phyloP scores from a whole-genome alignment of 2,329 filamentous ascomycete species.

The Clonostachys sp. region DNA sequence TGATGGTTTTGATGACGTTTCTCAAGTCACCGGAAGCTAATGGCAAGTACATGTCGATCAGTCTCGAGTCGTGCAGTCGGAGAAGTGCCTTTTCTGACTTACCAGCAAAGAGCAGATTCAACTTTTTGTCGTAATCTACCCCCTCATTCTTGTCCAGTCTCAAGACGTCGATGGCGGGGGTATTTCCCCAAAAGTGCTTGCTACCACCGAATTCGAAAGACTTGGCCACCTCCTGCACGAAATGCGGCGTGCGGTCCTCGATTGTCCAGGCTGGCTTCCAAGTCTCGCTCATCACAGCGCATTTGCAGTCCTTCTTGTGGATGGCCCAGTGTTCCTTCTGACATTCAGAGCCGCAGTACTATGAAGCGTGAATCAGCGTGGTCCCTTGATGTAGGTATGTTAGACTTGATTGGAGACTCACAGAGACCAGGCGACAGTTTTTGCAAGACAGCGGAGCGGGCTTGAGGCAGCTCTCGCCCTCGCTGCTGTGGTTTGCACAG shows the following conservation, averaged over 20 bases:
- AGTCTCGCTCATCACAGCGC: neutral
- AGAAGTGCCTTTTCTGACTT: neutral
- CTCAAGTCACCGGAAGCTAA: slow-evolving; percentile 36
- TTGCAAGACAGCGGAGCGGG: neutral
- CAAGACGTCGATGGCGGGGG: neutral
- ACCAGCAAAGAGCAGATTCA: slow-evolving; percentile 4
- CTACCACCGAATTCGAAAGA: neutral
- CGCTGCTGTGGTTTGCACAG: no score
- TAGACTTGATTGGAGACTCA: neutral
- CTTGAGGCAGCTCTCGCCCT: no score
- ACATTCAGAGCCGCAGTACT: neutral
- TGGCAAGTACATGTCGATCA: neutral
- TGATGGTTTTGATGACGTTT: slow-evolving; percentile 34
- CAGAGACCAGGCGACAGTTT: neutral
- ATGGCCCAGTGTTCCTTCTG: neutral
- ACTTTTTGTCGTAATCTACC: neutral
- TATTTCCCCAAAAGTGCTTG: neutral
- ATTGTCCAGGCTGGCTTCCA: neutral
- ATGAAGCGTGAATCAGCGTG: neutral
- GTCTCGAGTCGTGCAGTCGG: neutral
- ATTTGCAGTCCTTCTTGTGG: neutral
- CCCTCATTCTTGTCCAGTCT: slow-evolving; percentile 3
- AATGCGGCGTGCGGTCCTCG: neutral
- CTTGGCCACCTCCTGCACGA: neutral
- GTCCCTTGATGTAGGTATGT: neutral